phyloP scores from a whole-genome alignment of 2,329 filamentous ascomycete genomes.

The Aquanectria penicillioides region DNA sequence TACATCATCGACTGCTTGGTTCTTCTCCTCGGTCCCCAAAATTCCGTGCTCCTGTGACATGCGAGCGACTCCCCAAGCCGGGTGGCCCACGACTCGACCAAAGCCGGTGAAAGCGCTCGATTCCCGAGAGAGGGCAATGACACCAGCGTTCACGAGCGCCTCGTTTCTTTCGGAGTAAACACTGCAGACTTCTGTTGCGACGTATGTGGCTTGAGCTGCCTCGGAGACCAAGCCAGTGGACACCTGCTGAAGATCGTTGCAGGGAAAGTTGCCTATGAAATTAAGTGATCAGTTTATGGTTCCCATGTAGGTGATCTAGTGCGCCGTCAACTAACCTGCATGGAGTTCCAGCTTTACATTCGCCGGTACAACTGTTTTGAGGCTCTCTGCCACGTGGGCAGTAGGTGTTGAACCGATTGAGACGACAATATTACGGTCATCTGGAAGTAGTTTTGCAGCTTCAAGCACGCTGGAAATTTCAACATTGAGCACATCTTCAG shows the following conservation, averaged over 20 bases:
- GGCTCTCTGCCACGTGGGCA: slow-evolving; percentile 47
- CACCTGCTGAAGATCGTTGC: slow-evolving; percentile 52
- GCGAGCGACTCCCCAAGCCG: slow-evolving; percentile 46
- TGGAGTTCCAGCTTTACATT: slow-evolving; percentile 50
- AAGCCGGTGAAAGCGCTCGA: slow-evolving; percentile 44
- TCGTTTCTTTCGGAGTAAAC: slow-evolving; percentile 51
- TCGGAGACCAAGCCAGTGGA: slow-evolving; percentile 46
- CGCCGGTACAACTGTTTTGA: slow-evolving; percentile 42
- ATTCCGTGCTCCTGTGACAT: slow-evolving; percentile 53
- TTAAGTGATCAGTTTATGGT: neutral
- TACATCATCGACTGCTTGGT: slow-evolving; percentile 36
- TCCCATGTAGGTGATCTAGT: no score
- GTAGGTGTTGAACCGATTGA: slow-evolving; percentile 51
- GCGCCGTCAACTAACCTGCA: slow-evolving; percentile 43
- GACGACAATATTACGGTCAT: slow-evolving; percentile 40
- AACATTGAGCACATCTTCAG: slow-evolving; percentile 41
- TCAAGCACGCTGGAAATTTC: slow-evolving; percentile 45
- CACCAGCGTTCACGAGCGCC: slow-evolving; percentile 50
- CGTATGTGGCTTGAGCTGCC: slow-evolving; percentile 44
- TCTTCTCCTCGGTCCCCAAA: slow-evolving; percentile 37
- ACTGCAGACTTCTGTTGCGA: slow-evolving; percentile 50
- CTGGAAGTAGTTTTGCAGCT: slow-evolving; percentile 43
- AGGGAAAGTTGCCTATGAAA: slow-evolving; percentile 45
- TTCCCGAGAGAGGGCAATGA: slow-evolving; percentile 48
- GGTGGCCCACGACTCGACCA: slow-evolving; percentile 41